Evolutionary conservation across 768 basidiomycete genomes (phyloP), one percentile per base, ranked within the genome.

Genomic region (Jaapia argillacea): DNA sequence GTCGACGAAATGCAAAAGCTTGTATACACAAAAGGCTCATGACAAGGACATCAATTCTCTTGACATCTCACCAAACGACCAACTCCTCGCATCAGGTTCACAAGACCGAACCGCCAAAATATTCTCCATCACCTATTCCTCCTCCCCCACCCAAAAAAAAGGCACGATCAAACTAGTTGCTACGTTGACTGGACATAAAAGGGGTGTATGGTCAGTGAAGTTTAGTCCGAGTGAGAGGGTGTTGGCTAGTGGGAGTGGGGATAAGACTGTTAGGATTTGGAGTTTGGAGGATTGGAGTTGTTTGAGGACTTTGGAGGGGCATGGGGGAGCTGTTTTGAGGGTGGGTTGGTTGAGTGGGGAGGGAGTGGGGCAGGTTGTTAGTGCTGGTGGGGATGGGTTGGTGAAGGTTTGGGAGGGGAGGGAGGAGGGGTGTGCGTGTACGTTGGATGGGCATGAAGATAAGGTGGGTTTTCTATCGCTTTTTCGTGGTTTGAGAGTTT

Each of bases 21-120:
- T 98, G 25, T 73, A 74, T 25, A 98, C 96, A 10, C 76, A 82
- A 40, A 87, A 85, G 58, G 89, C 92, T 10, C 96, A 98, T 62
- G 96, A 98, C 43, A 98, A 97, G 65, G 96, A 98, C 62, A 98
- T 99, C 65, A 99, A 99, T 61, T 80, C 92, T 44, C 72, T 99
- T 31, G 96, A 98, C 59, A 70, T 98, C 13, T 71, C 94, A 3
- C 92, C 90, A 4, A 89, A 94, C 57, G 89, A 96, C 59, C 72
- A 70, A 47, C 63, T 93, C 45, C 74, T 98, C 36, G 94, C 81
- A 6, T 94, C 93, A 3, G 96, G 91, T 18, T 96, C 92, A 16
- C 96, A 98, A 58, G 96, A 99, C 62, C 85, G 85, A 46, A 89
- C 88, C 10, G 90, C 87, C 43, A 98, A 97, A 57, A 65, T 99